Evolutionary conservation across 73 alveolate species (phyloP).

Genomic region (Paramecium sonneborni): DNA sequence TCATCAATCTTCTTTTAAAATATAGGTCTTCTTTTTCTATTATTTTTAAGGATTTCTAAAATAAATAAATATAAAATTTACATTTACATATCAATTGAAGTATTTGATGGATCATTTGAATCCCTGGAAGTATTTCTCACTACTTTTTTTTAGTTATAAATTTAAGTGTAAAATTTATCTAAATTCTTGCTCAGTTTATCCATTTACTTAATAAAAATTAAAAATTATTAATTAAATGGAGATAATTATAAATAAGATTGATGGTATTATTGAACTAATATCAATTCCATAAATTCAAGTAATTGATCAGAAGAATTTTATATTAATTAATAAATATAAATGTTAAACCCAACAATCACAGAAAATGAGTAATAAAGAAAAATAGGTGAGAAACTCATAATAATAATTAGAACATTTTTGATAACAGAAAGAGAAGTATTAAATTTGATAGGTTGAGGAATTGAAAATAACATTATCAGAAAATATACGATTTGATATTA

Average conservation of each 20-base stretch:
- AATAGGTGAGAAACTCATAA: neutral
- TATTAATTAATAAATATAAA: neutral
- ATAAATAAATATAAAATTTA: neutral
- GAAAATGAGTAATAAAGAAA: neutral
- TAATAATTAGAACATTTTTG: neutral
- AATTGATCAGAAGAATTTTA: neutral
- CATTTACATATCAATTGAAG: neutral
- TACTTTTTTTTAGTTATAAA: neutral
- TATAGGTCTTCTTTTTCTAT: neutral
- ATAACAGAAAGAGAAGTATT: constrained; percentile 29
- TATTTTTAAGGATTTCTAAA: neutral
- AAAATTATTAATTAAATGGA: neutral
- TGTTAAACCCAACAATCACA: constrained; percentile 5
- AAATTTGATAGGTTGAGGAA: constrained; percentile 8
- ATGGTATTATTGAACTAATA: no score
- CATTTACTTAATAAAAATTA: neutral
- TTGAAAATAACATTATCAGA: constrained; percentile 46
- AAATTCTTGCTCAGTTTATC: neutral
- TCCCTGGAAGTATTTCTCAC: neutral
- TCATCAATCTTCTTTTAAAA: neutral
- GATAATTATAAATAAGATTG: neutral
- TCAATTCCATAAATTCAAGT: no score
- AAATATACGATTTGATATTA: constrained; percentile 36
- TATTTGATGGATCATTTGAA: neutral
- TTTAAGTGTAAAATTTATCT: neutral